Percentiles rank a stretch among this genome's conserved stretches.
phyloP scores from a whole-genome alignment of 2,329 filamentous ascomycete species.

The Fonsecaea monophora region DNA sequence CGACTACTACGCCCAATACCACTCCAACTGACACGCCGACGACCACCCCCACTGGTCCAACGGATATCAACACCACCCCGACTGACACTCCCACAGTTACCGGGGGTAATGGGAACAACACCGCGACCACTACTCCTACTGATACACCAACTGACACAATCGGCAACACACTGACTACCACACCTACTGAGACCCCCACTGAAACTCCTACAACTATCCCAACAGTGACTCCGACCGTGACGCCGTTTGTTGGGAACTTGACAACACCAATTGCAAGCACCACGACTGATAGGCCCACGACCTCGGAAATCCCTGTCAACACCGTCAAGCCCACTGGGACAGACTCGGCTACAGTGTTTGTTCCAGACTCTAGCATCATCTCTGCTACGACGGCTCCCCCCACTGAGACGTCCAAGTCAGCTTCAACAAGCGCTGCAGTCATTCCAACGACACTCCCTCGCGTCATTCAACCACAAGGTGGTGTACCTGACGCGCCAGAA shows the following conservation, averaged over 20 bases:
- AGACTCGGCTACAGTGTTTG: conserved; percentile 52
- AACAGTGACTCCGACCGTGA: conserved; percentile 28
- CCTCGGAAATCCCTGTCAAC: conserved; percentile 29
- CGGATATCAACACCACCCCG: background rate
- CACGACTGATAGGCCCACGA: conserved; percentile 18
- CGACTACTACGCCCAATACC: background rate
- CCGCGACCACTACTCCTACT: conserved; percentile 6
- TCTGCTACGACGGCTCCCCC: conserved; percentile 43
- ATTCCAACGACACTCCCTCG: conserved; percentile 73
- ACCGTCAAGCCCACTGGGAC: conserved; percentile 54
- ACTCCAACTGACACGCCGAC: conserved; percentile 2
- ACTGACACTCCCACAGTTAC: conserved; percentile 4
- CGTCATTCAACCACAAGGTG: conserved; percentile 74
- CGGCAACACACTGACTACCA: conserved; percentile 5
- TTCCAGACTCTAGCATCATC: conserved; percentile 43
- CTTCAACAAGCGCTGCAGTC: conserved; percentile 52
- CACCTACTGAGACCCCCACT: conserved; percentile 13
- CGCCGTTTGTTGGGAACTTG: conserved; percentile 35
- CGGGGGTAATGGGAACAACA: conserved; percentile 5
- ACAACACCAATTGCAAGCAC: conserved; percentile 26
- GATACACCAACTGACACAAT: conserved; percentile 14
- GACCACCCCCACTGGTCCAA: conserved; percentile 1
- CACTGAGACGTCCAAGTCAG: conserved; percentile 43
- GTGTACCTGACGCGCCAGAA: conserved; percentile 62
- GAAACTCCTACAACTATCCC: conserved; percentile 12